Conservation (phyloP, 768 basidiomycete species). For the Ramaria rubella region DNA sequence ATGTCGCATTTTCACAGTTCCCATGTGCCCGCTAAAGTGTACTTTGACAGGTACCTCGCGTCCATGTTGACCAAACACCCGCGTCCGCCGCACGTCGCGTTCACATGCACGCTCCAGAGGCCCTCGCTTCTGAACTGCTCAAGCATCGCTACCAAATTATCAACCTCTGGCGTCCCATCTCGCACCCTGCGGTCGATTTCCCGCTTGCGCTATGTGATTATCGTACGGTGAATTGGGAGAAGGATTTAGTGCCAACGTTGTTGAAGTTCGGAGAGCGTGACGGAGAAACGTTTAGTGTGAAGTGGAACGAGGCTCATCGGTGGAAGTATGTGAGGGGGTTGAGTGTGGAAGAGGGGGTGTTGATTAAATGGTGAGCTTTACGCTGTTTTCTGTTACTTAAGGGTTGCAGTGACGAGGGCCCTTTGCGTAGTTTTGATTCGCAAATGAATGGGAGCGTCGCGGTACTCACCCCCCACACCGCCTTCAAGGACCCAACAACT, state of each 20-base stretch:
- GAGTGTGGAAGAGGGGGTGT: slow-evolving; percentile 38
- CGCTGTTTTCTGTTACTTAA: background rate
- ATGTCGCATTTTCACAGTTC: slow-evolving; percentile 1
- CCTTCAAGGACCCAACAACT: slow-evolving; percentile 29
- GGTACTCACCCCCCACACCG: slow-evolving; percentile 28
- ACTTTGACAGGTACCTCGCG: slow-evolving; percentile 22
- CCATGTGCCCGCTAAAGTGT: too few relatives aligned
- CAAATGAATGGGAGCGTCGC: slow-evolving; percentile 30
- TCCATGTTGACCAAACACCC: slow-evolving; percentile 43
- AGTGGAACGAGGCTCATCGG: slow-evolving; percentile 32
- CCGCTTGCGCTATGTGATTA: slow-evolving; percentile 46
- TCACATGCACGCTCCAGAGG: slow-evolving; percentile 35
- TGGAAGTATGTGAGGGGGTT: slow-evolving; percentile 44
- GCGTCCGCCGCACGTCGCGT: slow-evolving; percentile 36
- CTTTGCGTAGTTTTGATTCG: slow-evolving; percentile 28
- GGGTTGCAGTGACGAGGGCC: background rate
- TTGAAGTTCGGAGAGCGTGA: slow-evolving; percentile 37
- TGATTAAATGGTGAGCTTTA: slow-evolving; percentile 41
- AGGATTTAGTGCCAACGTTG: slow-evolving; percentile 33
- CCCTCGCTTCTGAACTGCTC: slow-evolving; percentile 34
- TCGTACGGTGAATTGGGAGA: slow-evolving; percentile 31
- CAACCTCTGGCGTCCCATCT: slow-evolving; percentile 50
- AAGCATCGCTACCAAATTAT: slow-evolving; percentile 45
- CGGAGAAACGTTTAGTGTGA: slow-evolving; percentile 38
- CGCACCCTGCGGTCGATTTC: slow-evolving; percentile 39